Conservation (phyloP, 108 stramenopile species). For the Nannochloropsis salina region DNA sequence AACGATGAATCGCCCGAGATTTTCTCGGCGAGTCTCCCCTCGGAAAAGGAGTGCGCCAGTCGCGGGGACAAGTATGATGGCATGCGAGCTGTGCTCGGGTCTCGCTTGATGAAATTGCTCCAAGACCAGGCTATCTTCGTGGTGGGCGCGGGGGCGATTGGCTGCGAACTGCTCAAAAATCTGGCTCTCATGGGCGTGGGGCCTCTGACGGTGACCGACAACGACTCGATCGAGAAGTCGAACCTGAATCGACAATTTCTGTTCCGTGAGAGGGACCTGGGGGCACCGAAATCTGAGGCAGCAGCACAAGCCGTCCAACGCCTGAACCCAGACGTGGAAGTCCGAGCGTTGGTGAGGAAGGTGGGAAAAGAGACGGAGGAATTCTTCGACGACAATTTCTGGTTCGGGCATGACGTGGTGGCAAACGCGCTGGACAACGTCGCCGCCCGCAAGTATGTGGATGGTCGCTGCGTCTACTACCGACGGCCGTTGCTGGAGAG, state of each 20-base stretch:
- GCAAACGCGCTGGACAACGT: conserved; percentile 60
- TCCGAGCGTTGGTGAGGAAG: conserved; percentile 53
- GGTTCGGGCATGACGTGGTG: conserved; percentile 66
- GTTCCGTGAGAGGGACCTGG: conserved; percentile 86
- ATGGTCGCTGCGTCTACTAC: conserved; percentile 51
- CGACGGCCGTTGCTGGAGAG: conserved; percentile 53
- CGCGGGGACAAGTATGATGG: conserved; percentile 52
- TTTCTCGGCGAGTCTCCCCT: neutral
- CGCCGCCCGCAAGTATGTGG: conserved; percentile 58
- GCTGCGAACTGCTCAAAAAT: conserved; percentile 99
- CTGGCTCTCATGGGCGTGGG: conserved; percentile 97
- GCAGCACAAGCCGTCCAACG: conserved; percentile 76
- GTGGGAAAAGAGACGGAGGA: conserved; percentile 79
- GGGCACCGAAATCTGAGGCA: conserved; percentile 77
- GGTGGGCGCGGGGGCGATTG: conserved; percentile 97
- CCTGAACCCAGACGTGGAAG: conserved; percentile 82
- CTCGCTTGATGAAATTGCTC: conserved; percentile 19
- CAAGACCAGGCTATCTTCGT: conserved; percentile 58
- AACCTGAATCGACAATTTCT: conserved; percentile 95
- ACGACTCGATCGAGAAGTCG: conserved; percentile 95
- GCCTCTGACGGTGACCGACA: conserved; percentile 83
- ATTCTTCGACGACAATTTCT: conserved; percentile 93
- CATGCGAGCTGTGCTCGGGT: conserved; percentile 49
- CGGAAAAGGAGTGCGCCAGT: conserved; percentile 30
- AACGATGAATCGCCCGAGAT: neutral